A percentile compares a stretch with the other conserved stretches of the same genome.
Conservation (phyloP, 2,329 filamentous ascomycete genomes). For the Fusarium circinatum region DNA sequence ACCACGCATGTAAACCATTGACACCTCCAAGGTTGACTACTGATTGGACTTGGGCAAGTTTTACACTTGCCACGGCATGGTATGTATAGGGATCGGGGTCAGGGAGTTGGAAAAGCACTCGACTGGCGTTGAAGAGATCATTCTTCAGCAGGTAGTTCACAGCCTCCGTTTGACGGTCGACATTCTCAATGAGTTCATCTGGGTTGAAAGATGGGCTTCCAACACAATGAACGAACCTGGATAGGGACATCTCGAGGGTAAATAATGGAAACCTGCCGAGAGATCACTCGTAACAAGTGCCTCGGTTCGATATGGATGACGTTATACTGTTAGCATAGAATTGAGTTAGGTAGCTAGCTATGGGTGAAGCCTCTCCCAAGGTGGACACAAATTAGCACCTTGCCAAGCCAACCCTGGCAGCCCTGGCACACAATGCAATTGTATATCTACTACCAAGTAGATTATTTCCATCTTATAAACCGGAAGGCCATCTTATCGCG, state of each 20-base stretch:
- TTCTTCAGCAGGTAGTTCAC: conserved; percentile 53
- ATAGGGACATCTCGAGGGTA: conserved; percentile 42
- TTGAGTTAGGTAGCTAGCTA: neutral
- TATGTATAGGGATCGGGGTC: conserved; percentile 60
- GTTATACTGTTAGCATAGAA: conserved; percentile 10
- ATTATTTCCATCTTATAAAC: neutral
- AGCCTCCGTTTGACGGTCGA: conserved; percentile 51
- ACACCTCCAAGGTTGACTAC: conserved; percentile 55
- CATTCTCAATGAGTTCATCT: conserved; percentile 52
- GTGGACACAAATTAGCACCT: conserved; percentile 23
- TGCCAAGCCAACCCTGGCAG: neutral
- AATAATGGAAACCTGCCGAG: neutral
- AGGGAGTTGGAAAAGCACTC: conserved; percentile 56
- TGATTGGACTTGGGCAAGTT: conserved; percentile 60
- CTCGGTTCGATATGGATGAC: conserved; percentile 27
- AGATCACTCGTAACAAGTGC: conserved; percentile 4
- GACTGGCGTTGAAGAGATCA: conserved; percentile 58
- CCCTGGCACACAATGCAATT: conserved; percentile 4
- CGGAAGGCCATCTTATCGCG: neutral
- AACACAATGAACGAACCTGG: conserved; percentile 53
- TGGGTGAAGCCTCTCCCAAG: conserved; percentile 15
- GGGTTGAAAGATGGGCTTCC: conserved; percentile 58
- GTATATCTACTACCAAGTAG: neutral
- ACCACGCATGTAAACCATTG: conserved; percentile 62
- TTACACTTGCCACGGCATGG: conserved; percentile 62